Conservation (phyloP, 139 green algal species). For the Tetradesmus lagerheimii region DNA sequence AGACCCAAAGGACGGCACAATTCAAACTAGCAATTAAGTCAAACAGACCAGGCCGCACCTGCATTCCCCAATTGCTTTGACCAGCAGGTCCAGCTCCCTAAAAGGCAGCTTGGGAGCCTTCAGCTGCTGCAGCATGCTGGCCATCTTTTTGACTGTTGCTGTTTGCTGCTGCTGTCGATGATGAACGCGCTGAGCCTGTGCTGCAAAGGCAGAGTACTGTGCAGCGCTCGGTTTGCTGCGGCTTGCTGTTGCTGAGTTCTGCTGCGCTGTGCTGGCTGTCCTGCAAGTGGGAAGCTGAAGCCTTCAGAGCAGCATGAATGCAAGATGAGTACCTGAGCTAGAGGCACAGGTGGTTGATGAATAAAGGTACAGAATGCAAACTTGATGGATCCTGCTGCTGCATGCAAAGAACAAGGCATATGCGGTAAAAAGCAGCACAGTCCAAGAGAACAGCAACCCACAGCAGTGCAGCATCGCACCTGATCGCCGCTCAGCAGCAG, state of each 20-base stretch:
- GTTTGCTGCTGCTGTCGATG: no score
- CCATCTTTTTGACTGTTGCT: neutral
- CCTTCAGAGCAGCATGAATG: no score
- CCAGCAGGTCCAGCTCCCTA: constrained; percentile 56
- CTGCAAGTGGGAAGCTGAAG: no score
- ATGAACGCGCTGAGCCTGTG: no score
- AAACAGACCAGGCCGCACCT: no score
- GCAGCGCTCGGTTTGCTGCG: no score
- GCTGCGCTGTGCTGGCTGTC: no score
- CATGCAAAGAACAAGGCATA: neutral
- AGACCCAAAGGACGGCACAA: no score
- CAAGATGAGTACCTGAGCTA: neutral
- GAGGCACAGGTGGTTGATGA: neutral
- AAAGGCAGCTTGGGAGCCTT: constrained; percentile 41
- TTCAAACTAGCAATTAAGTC: no score
- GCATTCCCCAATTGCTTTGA: constrained; percentile 75
- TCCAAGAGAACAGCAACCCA: neutral
- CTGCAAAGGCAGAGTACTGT: no score
- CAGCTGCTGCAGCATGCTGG: constrained; percentile 25
- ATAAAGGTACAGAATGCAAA: no score
- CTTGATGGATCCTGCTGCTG: neutral
- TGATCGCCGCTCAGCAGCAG: neutral
- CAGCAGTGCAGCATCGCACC: neutral
- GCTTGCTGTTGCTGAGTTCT: no score
- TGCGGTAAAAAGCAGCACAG: neutral